phyloP scores from a whole-genome alignment of 2,329 filamentous ascomycete species.

The Graphiopsis chlorocephala region DNA sequence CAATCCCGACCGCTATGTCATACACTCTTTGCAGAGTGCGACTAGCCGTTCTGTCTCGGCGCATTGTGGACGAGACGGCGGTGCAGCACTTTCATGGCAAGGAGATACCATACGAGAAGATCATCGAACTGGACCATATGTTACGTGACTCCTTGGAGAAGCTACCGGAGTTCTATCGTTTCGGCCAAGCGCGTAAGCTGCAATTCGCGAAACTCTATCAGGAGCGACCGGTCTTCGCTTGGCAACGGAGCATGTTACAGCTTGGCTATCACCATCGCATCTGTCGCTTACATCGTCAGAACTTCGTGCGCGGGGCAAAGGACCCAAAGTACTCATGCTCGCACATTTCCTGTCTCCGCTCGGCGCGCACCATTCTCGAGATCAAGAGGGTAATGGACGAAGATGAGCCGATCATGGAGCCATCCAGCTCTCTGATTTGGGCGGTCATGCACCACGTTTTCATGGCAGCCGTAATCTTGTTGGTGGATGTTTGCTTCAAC shows the following conservation, averaged over 20 bases:
- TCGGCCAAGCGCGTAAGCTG: neutral
- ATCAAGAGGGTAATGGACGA: constrained; percentile 11
- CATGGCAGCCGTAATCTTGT: constrained; percentile 7
- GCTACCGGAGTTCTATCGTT: constrained; percentile 5
- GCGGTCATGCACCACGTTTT: constrained; percentile 8
- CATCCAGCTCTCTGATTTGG: constrained; percentile 8
- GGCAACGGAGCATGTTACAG: neutral
- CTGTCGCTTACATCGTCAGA: constrained; percentile 1
- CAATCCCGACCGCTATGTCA: neutral
- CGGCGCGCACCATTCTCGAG: constrained; percentile 5
- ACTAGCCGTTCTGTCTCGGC: neutral
- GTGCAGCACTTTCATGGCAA: neutral
- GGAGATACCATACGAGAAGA: neutral
- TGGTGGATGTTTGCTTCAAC: constrained; percentile 4
- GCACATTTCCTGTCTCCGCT: constrained; percentile 4
- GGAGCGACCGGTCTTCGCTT: neutral
- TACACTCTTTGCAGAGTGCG: neutral
- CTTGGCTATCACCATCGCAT: constrained; percentile 2
- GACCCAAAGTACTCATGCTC: constrained; percentile 7
- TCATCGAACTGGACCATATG: neutral
- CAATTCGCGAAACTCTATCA: neutral
- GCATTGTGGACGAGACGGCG: neutral
- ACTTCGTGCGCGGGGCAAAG: neutral
- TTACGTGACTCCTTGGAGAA: neutral
- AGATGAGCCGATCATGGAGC: constrained; percentile 1